Base-by-base conservation (phyloP, 139 green algal species). In the Picochlorum sp. region DNA sequence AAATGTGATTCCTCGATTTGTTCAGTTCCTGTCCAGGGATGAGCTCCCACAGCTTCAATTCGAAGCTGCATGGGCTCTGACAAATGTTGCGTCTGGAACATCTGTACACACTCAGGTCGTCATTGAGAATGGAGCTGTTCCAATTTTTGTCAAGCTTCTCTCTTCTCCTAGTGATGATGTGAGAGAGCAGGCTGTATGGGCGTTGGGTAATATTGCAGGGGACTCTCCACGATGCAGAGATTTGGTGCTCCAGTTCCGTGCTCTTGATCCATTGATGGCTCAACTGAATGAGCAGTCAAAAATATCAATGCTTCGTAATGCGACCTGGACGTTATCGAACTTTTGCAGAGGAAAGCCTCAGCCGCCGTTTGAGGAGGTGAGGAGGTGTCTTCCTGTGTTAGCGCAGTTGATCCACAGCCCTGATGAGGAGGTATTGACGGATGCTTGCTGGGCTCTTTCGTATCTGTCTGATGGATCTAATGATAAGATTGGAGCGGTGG, bases 291-390 rank as follows among this genome's bases (percentile, higher is more conserved):
- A 94, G 56, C 74, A 85, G 66, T 79, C 78, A 58, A 99, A 98
- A 72, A 78, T 98, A 16, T 90, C 83, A 34, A 99, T 99, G 94
- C 79, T 97, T 60, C 81, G 94, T 54, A 99, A 99, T 74, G 94
- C 92, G 13, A 99, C 94, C 24, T 99, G 94, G 94, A 99, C 94
- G n/a, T 85, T 99, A 15, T 97, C 88, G 31, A 99, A 99, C 79
- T 98, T 98, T 76, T 99, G 94, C 84, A 80, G 94, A 21, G 94
- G 94, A 61, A 99, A 99, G 85, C 94, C 94, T 8, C 84, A 86
- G 72, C 84, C 85, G 2, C 14, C 49, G 10, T 81, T 78, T 24
- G 50, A 77, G 54, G 81, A 92, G 81, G 89, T 86, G 18, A 87
- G 87, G 67, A 69, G 77, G 18, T 92, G 92, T 30, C 78, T 98